phyloP scores from a whole-genome alignment of 2,329 filamentous ascomycete genomes.

The Penicillium sp. region DNA sequence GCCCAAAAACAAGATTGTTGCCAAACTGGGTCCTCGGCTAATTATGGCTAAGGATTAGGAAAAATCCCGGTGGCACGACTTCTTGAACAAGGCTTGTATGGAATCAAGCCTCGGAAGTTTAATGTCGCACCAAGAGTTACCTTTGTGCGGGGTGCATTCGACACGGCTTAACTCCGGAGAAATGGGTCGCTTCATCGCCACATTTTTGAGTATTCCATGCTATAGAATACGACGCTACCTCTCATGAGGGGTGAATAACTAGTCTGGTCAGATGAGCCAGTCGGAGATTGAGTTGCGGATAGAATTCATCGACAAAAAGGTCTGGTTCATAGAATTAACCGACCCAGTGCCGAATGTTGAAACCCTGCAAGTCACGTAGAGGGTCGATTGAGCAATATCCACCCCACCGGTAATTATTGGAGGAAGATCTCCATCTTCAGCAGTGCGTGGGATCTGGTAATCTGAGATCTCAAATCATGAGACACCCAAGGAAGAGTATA shows the following conservation, averaged over 20 bases:
- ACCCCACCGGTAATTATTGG: slow-evolving; percentile 3
- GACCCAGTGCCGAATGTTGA: not conserved
- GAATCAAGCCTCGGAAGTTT: not conserved
- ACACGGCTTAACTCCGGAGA: not conserved
- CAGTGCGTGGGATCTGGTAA: not conserved
- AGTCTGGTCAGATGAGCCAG: not conserved
- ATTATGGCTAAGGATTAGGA: slow-evolving; percentile 6
- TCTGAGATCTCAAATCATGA: not conserved
- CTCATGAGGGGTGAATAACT: not conserved
- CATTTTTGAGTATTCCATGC: not conserved
- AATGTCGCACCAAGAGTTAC: not conserved
- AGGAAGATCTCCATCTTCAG: slow-evolving; percentile 5
- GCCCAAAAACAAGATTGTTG: no score
- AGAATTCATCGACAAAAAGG: not conserved
- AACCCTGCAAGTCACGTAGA: not conserved
- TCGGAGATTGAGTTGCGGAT: not conserved
- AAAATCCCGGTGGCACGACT: slow-evolving; percentile 22
- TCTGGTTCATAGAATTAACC: slow-evolving; percentile 2
- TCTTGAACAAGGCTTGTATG: not conserved
- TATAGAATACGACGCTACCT: no score
- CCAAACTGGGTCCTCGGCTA: not conserved
- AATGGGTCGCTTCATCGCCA: not conserved
- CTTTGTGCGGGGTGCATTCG: not conserved
- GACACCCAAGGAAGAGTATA: not conserved
- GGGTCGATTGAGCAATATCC: not conserved